These are phyloP conservation scores for Pseudocercospora crystallina DNA, from an alignment of 2,329 filamentous ascomycete genomes.

Conservation along the genomic window DNA sequence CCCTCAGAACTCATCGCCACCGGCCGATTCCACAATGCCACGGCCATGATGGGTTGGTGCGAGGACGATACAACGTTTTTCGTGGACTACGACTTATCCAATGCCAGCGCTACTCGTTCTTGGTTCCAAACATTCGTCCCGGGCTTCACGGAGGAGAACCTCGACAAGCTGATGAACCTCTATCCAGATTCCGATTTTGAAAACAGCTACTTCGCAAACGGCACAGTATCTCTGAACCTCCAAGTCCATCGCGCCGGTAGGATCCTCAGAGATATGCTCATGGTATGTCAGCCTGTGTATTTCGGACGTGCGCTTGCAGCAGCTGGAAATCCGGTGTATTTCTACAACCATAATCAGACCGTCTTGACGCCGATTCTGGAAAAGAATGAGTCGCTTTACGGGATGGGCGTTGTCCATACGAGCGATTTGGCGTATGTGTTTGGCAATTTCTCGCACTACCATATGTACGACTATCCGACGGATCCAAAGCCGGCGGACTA, in stretches of 20 bases:
- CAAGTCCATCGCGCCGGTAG: constrained; percentile 54
- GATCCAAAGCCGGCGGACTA: constrained; percentile 43
- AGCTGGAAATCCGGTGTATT: constrained; percentile 44
- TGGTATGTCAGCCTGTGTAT: constrained; percentile 51
- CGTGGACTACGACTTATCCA: constrained; percentile 38
- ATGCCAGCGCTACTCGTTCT: constrained; percentile 30
- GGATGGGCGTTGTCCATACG: constrained; percentile 52
- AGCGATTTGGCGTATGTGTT: constrained; percentile 57
- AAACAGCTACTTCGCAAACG: constrained; percentile 35
- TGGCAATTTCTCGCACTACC: constrained; percentile 43
- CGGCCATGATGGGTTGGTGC: constrained; percentile 44
- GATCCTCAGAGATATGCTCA: constrained; percentile 54
- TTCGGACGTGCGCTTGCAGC: constrained; percentile 43
- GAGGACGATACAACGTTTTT: constrained; percentile 44
- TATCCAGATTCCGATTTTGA: constrained; percentile 46
- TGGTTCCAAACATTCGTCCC: constrained; percentile 46
- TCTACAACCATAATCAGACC: constrained; percentile 57
- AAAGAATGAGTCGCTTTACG: constrained; percentile 33
- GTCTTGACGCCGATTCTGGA: constrained; percentile 49
- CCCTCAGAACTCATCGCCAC: constrained; percentile 42
- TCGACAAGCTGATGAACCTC: constrained; percentile 32
- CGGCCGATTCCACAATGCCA: constrained; percentile 42
- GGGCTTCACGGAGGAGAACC: constrained; percentile 31
- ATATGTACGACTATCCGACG: constrained; percentile 36
- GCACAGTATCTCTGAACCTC: constrained; percentile 34